phyloP scores from a whole-genome alignment of 2,329 filamentous ascomycete genomes.

The Colletotrichum sp. region DNA sequence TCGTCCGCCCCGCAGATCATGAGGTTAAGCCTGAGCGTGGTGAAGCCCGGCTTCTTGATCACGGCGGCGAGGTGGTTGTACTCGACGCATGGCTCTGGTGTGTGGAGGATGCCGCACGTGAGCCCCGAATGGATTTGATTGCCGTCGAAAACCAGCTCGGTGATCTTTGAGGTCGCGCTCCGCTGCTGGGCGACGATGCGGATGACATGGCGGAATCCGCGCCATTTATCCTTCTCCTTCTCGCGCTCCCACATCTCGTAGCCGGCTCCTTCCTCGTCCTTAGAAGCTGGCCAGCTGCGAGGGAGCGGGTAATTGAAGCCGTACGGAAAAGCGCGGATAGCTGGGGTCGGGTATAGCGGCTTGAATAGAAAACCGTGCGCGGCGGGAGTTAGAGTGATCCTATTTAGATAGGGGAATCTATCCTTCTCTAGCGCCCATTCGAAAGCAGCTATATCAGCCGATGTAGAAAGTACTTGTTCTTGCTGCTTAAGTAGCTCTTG shows the following conservation, averaged over 20 bases:
- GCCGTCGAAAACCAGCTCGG: conserved; percentile 39
- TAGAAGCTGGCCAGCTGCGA: conserved; percentile 31
- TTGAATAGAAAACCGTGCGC: conserved; percentile 38
- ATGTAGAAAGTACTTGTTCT: conserved; percentile 28
- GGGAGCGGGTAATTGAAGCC: conserved; percentile 46
- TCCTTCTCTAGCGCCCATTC: conserved; percentile 29
- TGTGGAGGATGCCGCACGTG: conserved; percentile 33
- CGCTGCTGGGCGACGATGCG: conserved; percentile 26
- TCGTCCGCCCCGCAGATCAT: conserved; percentile 11
- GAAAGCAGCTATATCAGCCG: conserved; percentile 35
- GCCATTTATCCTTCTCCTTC: conserved; percentile 28
- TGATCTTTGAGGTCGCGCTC: conserved; percentile 22
- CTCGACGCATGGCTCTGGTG: conserved; percentile 24
- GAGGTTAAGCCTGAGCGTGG: conserved; percentile 29
- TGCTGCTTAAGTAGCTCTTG: conserved; percentile 36
- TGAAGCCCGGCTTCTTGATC: conserved; percentile 28
- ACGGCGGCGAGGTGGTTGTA: conserved; percentile 28
- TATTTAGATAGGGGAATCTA: conserved; percentile 38
- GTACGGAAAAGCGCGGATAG: conserved; percentile 42
- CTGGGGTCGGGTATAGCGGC: conserved; percentile 46
- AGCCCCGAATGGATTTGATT: conserved; percentile 33
- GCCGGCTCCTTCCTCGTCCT: background rate
- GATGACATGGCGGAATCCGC: conserved; percentile 34
- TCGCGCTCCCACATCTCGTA: conserved; percentile 11
- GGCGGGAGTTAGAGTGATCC: conserved; percentile 44